Conservation (phyloP, 352 stramenopile genomes). For the Globisporangium takayamanum region DNA sequence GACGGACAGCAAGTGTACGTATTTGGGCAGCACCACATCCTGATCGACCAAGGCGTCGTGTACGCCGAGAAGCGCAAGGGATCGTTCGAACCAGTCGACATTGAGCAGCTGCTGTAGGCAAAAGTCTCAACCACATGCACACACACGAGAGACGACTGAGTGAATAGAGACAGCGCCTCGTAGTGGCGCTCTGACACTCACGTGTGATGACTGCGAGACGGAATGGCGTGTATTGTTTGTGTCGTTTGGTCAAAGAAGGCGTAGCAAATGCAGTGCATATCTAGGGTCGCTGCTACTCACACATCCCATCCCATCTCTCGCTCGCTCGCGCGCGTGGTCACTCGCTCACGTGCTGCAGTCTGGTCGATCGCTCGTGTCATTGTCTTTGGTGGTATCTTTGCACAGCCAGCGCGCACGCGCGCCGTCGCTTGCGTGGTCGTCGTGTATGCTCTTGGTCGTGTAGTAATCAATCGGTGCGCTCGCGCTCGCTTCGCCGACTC, state of each 20-base stretch:
- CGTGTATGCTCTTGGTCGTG: background rate
- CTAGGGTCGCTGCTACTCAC: background rate
- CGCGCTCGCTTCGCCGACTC: background rate
- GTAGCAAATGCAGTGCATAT: background rate
- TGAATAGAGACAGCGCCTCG: too few relatives aligned
- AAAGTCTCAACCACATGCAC: background rate
- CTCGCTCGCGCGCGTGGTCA: background rate
- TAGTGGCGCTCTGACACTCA: background rate
- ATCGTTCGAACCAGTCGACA: constrained; percentile 61
- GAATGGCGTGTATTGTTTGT: constrained; percentile 1
- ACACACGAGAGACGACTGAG: background rate
- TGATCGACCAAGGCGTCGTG: constrained; percentile 82
- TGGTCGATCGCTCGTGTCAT: too few relatives aligned
- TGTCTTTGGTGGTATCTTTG: too few relatives aligned
- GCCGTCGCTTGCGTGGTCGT: too few relatives aligned
- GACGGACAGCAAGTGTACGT: constrained; percentile 77
- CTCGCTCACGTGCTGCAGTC: too few relatives aligned
- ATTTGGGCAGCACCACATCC: constrained; percentile 76
- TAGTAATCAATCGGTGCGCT: background rate
- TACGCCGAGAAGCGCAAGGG: constrained; percentile 64
- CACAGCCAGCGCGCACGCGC: background rate
- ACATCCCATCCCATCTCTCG: background rate
- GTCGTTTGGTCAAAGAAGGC: background rate
- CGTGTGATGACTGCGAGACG: background rate
- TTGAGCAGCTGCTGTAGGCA: constrained; percentile 58